These are phyloP conservation scores for Torulaspora globosa DNA, from an alignment of 1,139 yeast genomes.

Conservation along the genomic window DNA sequence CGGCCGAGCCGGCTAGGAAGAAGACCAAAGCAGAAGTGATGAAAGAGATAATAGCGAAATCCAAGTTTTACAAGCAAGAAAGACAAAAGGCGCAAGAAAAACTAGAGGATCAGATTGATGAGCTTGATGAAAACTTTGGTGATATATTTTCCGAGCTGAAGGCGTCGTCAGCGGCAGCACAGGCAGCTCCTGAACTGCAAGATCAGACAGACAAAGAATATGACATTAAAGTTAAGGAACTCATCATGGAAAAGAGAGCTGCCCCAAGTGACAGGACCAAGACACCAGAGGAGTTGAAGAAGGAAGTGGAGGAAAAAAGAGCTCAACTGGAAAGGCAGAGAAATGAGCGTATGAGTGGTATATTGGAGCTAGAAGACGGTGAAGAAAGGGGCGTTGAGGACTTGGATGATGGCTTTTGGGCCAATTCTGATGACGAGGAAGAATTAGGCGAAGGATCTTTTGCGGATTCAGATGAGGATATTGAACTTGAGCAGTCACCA, in stretches of 20 bases:
- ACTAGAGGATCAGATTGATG: conserved; percentile 65
- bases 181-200: conserved; percentile 17
- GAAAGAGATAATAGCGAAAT: conserved; percentile 94
- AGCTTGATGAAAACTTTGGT: conserved; percentile 72
- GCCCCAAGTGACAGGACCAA: conserved; percentile 96
- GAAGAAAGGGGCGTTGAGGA: conserved; percentile 66
- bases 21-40: conserved; percentile 92
- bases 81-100: conserved; percentile 76
- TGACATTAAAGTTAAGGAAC: conserved; percentile 72
- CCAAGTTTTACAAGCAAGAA: conserved; percentile 83
- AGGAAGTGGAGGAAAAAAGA: conserved; percentile 63
- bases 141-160: conserved; percentile 66
- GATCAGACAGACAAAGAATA: conserved; percentile 43
- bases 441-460: conserved; percentile 29
- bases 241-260: conserved; percentile 81
- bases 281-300: conserved; percentile 76
- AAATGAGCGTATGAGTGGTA: conserved; percentile 79
- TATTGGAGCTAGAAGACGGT: conserved; percentile 43
- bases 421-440: conserved; percentile 48
- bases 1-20: conserved; percentile 49
- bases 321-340: conserved; percentile 73
- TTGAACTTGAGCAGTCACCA: conserved; percentile 21
- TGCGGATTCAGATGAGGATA: conserved; percentile 36
- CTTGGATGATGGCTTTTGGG: conserved; percentile 52
- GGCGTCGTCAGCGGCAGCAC: conserved; percentile 21